Evolutionary conservation across 108 stramenopile genomes (phyloP), one percentile per base, ranked within the genome.

Genomic region (Nannochloropsis oceanica): DNA sequence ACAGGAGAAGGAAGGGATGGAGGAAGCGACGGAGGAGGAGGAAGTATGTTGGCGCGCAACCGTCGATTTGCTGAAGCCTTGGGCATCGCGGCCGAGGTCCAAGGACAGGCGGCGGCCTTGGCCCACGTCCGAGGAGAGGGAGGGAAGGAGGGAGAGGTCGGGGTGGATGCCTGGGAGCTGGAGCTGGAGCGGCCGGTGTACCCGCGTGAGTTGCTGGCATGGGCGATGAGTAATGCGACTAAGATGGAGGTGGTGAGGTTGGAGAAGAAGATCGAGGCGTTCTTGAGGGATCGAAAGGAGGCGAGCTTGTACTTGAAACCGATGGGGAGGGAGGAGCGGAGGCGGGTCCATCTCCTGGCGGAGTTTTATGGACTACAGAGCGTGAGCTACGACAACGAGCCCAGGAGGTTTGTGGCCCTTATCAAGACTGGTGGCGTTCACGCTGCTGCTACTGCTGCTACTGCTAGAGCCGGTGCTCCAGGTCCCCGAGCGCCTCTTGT

Each of bases 301-400:
- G 84, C 87, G 42, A 84, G 84, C 81, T 43, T 50, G 18, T 80
- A 84, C 13, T 84, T 88, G 27, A 88, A 88, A 84, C 87, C 84
- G 81, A 88, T 88, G 87, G 80, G 84, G 11, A 26, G 79, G 80
- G 87, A 84, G 46, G 81, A 84, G 9, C 83, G 87, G 44, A 34
- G 42, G 44, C 44, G 44, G 8, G 80, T 79, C 3, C 87, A 87
- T 80, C 83, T 83, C 59, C 84, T 87, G 26, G 87, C 87, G 24
- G 84, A 43, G 18, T 42, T 43, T 11, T 87, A 84, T 46, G 87
- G 87, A n/a, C 87, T 87, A 11, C 83, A 44, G 22, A 87, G 83
- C 12, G 73, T 83, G 26, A 84, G 83, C 27, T 87, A 50, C 87
- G 87, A 87, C 18, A n/a, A 50, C 25, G 87, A 87, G 84, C 87